Percentiles rank a stretch among this genome's conserved stretches.
phyloP scores from a whole-genome alignment of 345 rosid genomes.

The Brassica incana region DNA sequence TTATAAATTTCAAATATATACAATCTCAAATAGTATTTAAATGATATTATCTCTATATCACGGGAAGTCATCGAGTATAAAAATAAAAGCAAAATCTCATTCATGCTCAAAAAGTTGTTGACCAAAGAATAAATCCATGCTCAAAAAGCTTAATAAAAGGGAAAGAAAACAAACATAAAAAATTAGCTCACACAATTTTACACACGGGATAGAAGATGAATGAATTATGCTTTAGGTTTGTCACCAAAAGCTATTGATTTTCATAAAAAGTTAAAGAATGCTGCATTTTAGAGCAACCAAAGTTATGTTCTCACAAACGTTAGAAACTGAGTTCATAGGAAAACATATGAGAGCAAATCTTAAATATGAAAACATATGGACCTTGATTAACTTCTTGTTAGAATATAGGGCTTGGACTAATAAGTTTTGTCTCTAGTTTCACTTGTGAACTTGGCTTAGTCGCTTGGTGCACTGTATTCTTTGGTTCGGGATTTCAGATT shows the following conservation, averaged over 20 bases:
- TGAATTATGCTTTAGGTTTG: not conserved
- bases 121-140: too few species aligned
- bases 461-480: not conserved
- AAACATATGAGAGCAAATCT: not conserved
- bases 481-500: not conserved
- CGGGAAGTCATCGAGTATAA: too few species aligned
- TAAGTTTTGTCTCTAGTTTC: not conserved
- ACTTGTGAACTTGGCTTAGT: not conserved
- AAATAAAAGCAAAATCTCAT: too few species aligned
- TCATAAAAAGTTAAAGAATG: not conserved
- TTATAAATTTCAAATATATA: too few species aligned
- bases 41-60: too few species aligned
- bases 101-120: too few species aligned
- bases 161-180: too few species aligned
- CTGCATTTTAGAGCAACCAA: not conserved
- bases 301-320: not conserved
- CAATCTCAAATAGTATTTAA: too few species aligned
- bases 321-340: not conserved
- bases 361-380: not conserved
- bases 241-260: not conserved
- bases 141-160: too few species aligned
- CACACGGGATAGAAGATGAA: not conserved
- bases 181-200: too few species aligned
- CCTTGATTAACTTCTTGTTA: not conserved
- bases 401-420: not conserved